Evolutionary conservation across 257 asterid species (phyloP).

Genomic region (Primulina tabacum): DNA sequence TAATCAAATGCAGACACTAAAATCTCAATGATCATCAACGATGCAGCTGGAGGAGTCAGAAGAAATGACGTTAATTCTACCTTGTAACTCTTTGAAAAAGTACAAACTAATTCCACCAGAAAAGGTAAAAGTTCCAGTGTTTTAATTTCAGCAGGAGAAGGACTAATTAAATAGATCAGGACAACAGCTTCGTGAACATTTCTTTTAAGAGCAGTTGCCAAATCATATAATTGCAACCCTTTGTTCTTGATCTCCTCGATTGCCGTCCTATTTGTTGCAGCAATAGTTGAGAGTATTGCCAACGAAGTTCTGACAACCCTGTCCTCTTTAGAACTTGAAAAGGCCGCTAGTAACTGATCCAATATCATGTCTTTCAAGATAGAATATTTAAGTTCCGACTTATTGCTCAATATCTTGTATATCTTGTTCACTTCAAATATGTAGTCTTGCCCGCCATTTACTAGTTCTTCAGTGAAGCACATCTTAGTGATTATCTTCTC

Average conservation of each 20-base stretch:
- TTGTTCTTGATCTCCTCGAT: conserved; percentile 68
- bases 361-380: conserved; percentile 70
- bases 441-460: conserved; percentile 46
- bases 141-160: conserved; percentile 75
- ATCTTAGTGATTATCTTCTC: conserved; percentile 71
- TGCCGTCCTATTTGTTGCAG: conserved; percentile 48
- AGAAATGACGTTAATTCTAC: conserved; percentile 34
- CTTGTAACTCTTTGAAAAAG: conserved; percentile 48
- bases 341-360: conserved; percentile 70
- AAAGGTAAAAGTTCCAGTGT: conserved; percentile 74
- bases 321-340: conserved; percentile 69
- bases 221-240: conserved; percentile 66
- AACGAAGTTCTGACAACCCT: conserved; percentile 68
- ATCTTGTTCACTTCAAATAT: conserved; percentile 62
- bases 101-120: conserved; percentile 73
- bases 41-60: conserved; percentile 79
- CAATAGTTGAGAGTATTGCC: conserved; percentile 65
- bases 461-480: conserved; percentile 61
- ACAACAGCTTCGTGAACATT: conserved; percentile 80
- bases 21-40: conserved; percentile 74
- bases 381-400: conserved; percentile 68
- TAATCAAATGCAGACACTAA: conserved; percentile 67
- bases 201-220: conserved; percentile 75
- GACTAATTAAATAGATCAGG: conserved; percentile 69
- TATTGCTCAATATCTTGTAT: conserved; percentile 52